Percentiles rank a stretch among this genome's conserved stretches.
These are phyloP conservation scores for Penicillium sp. DNA, from an alignment of 2,329 filamentous ascomycete genomes.

Conservation along the genomic window DNA sequence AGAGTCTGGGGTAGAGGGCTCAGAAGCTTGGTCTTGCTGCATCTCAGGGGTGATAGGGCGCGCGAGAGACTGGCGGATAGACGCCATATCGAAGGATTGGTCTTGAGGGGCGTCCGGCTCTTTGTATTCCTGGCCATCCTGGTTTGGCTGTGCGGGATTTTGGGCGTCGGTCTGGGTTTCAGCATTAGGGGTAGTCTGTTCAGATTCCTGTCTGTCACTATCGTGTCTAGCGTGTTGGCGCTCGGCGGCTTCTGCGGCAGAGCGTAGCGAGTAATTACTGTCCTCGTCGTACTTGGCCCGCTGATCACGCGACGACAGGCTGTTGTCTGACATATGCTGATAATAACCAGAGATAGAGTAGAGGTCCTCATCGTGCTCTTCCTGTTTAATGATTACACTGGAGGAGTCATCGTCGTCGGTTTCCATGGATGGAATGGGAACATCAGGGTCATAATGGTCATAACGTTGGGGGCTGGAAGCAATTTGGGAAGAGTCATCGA, in stretches of 20 bases:
- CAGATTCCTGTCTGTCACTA: conserved; percentile 31
- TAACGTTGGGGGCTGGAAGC: conserved; percentile 59
- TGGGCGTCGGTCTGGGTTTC: conserved; percentile 2
- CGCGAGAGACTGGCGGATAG: conserved; percentile 39
- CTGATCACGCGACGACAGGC: conserved; percentile 28
- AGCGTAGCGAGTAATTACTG: conserved; percentile 54
- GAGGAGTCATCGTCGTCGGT: conserved; percentile 54
- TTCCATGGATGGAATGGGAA: conserved; percentile 85
- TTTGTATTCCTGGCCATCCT: conserved; percentile 40
- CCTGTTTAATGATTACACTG: conserved; percentile 66
- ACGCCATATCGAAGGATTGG: conserved; percentile 35
- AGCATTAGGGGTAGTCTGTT: conserved; percentile 35
- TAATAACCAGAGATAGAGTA: conserved; percentile 69
- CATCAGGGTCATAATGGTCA: conserved; percentile 74
- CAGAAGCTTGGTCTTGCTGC: conserved; percentile 57
- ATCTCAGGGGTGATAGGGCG: conserved; percentile 51
- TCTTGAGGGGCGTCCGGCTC: conserved; percentile 14
- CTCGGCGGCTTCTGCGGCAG: conserved; percentile 27
- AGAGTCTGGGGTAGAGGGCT: conserved; percentile 77
- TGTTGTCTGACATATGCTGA: conserved; percentile 46
- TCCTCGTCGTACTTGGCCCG: conserved; percentile 52
- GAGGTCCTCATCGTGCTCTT: conserved; percentile 58
- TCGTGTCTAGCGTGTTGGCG: conserved; percentile 12
- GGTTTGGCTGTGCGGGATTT: conserved; percentile 19
- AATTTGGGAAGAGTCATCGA: conserved; percentile 61